A percentile compares a stretch with the other conserved stretches of the same genome.
These are phyloP conservation scores for Cornus suecica DNA, from an alignment of 148 eudicot genomes.

Conservation along the genomic window DNA sequence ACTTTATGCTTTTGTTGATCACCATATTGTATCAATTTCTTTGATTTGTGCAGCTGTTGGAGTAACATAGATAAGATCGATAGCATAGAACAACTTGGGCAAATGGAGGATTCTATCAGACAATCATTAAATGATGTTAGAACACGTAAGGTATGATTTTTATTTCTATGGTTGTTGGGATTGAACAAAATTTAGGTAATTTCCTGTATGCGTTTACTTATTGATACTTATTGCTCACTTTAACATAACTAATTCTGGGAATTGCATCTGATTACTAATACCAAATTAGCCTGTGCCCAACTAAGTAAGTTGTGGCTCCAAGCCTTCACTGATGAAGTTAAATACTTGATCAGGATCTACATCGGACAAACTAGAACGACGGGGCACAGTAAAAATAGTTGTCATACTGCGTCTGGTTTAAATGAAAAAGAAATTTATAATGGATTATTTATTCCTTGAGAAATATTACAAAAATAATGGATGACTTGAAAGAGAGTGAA, in stretches of 20 bases:
- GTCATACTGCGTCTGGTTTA: not conserved
- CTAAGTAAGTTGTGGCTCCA: not conserved
- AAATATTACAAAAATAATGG: not conserved
- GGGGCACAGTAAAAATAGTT: not conserved
- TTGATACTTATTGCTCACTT: not conserved
- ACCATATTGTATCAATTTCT: not conserved
- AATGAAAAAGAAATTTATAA: not conserved
- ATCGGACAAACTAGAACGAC: not conserved
- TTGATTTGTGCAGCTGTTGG: conserved; percentile 35
- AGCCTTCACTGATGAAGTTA: not conserved
- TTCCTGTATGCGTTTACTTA: too few species aligned
- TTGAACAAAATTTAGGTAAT: not conserved
- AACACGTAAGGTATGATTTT: conserved; percentile 34
- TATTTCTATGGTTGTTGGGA: not conserved
- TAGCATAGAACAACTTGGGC: conserved; percentile 31
- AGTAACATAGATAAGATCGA: conserved; percentile 33
- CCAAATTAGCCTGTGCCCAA: not conserved
- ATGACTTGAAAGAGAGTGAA: too few species aligned
- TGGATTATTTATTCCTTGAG: not conserved
- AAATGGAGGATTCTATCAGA: conserved; percentile 47
- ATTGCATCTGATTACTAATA: not conserved
- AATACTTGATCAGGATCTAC: not conserved
- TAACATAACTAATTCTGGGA: not conserved
- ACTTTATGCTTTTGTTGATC: not conserved
- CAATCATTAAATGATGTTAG: conserved; percentile 36